Evolutionary conservation across 164 flowering plant species (phyloP).

Genomic region (Berberis vulgaris): DNA sequence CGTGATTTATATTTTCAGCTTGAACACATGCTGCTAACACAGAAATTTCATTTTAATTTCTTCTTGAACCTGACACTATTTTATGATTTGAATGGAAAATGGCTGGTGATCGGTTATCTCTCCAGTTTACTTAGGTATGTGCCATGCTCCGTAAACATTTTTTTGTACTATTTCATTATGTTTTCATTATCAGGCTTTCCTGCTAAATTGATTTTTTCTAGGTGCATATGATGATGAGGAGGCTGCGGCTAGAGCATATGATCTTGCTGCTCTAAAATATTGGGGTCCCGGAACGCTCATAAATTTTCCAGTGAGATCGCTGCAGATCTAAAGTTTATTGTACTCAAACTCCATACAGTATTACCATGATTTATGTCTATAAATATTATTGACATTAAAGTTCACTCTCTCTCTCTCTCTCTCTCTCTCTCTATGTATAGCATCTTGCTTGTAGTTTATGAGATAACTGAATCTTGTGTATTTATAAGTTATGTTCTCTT

Average conservation of each 20-base stretch:
- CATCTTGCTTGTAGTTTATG: background rate
- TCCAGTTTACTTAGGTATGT: constrained; percentile 87
- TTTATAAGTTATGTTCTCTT: constrained; percentile 5
- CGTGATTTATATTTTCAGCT: background rate
- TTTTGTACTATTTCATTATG: background rate
- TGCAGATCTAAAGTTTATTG: constrained; percentile 2
- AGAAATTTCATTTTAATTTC: background rate
- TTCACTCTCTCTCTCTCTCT: too few species aligned
- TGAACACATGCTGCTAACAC: background rate
- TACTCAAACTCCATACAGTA: background rate
- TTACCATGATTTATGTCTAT: too few species aligned
- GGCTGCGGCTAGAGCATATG: constrained; percentile 99
- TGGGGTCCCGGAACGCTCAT: constrained; percentile 99
- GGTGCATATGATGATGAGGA: constrained; percentile 99
- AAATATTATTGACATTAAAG: too few species aligned
- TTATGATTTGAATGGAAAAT: constrained; percentile 30
- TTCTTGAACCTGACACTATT: background rate
- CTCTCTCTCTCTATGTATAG: too few species aligned
- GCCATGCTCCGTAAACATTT: background rate
- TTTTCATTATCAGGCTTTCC: background rate
- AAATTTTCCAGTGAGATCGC: constrained; percentile 81
- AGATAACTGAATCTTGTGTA: background rate
- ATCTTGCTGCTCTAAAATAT: constrained; percentile 97
- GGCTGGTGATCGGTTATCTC: constrained; percentile 13
- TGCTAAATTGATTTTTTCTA: constrained; percentile 13